Percentiles rank a stretch among this genome's conserved stretches.
phyloP scores from a whole-genome alignment of 805 yeast species.

The Ogataea pini region DNA sequence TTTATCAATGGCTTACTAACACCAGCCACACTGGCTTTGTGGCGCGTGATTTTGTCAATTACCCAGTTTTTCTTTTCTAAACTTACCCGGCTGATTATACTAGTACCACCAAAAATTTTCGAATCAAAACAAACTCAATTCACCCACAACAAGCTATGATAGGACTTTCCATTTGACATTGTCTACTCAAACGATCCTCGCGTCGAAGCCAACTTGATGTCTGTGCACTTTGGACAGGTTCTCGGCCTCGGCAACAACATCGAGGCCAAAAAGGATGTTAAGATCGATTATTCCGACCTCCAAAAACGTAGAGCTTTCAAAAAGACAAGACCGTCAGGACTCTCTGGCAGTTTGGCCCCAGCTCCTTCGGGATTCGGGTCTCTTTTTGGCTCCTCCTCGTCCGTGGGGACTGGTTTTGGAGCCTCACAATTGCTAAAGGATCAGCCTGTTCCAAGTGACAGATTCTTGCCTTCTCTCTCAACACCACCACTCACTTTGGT shows the following conservation, averaged over 20 bases:
- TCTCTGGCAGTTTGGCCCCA: constrained; percentile 1
- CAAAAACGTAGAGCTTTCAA: constrained; percentile 32
- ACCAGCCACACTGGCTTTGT: neutral
- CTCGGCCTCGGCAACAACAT: constrained; percentile 24
- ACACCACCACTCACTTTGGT: constrained; percentile 59
- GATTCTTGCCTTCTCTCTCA: constrained; percentile 48
- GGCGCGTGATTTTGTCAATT: neutral
- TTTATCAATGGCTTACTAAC: neutral
- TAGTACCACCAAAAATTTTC: constrained; percentile 4
- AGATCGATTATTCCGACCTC: constrained; percentile 27
- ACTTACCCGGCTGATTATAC: neutral
- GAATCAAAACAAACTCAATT: constrained; percentile 15
- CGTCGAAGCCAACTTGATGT: constrained; percentile 19
- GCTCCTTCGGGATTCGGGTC: constrained; percentile 18
- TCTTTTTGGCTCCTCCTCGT: constrained; percentile 11
- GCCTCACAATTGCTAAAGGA: constrained; percentile 23
- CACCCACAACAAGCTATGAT: constrained; percentile 1
- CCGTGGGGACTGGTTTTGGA: constrained; percentile 17
- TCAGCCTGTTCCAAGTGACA: constrained; percentile 15
- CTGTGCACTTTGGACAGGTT: constrained; percentile 32
- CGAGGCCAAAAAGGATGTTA: constrained; percentile 17
- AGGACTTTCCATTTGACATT: constrained; percentile 1
- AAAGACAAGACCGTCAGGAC: constrained; percentile 16
- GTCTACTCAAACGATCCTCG: neutral
- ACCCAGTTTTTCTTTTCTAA: neutral